Conservation (phyloP, 768 basidiomycete genomes). For the Galerina sulciceps region DNA sequence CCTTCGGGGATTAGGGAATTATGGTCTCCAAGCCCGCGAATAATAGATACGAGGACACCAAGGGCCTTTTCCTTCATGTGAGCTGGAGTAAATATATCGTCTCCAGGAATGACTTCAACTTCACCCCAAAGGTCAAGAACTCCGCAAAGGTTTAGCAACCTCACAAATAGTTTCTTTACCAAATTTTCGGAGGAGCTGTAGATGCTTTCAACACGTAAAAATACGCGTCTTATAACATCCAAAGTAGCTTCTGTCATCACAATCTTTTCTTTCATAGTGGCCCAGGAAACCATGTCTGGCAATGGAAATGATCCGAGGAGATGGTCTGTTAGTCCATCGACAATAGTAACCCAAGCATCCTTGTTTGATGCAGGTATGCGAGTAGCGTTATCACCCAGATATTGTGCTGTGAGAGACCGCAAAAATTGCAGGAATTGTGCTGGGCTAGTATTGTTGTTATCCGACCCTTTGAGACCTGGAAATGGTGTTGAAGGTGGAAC, state of each 20-base stretch:
- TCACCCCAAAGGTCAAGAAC: slow-evolving; percentile 65
- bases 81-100: slow-evolving; percentile 47
- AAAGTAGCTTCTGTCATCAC: slow-evolving; percentile 57
- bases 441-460: slow-evolving; percentile 30
- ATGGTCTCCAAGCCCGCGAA: slow-evolving; percentile 51
- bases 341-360: slow-evolving; percentile 52
- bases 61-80: slow-evolving; percentile 52
- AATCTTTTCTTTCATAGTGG: slow-evolving; percentile 59
- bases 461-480: slow-evolving; percentile 30
- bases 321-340: slow-evolving; percentile 55
- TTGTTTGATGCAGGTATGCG: slow-evolving; percentile 38
- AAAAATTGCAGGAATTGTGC: slow-evolving; percentile 48
- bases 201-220: slow-evolving; percentile 54
- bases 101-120: slow-evolving; percentile 39
- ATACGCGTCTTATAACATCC: slow-evolving; percentile 55
- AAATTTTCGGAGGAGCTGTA: slow-evolving; percentile 49
- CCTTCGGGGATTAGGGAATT: slow-evolving; percentile 30
- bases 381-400: slow-evolving; percentile 36
- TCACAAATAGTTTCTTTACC: slow-evolving; percentile 51
- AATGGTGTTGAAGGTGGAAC: slow-evolving; percentile 31
- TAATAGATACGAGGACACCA: slow-evolving; percentile 44
- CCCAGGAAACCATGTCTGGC: slow-evolving; percentile 54
- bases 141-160: slow-evolving; percentile 56
- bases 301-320: slow-evolving; percentile 60
- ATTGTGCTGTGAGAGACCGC: slow-evolving; percentile 38